Percentiles rank a stretch among this genome's conserved stretches.
phyloP scores from a whole-genome alignment of 2,329 filamentous ascomycete genomes.

The Fusarium heterosporum region DNA sequence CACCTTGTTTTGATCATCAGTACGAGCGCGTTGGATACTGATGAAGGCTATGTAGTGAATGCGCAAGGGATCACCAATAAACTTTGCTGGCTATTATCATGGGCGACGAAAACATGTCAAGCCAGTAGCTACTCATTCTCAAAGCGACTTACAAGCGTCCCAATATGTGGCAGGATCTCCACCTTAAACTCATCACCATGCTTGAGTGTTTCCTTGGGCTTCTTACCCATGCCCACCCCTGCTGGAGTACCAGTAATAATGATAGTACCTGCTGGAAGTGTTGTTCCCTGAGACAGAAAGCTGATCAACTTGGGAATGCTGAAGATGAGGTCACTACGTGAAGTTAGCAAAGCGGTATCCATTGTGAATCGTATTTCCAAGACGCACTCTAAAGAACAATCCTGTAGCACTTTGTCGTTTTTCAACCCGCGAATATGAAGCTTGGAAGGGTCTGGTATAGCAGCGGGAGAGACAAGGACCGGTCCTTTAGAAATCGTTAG shows the following conservation, averaged over 20 bases:
- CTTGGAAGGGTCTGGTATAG: conserved; percentile 2
- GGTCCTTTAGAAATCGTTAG: not conserved
- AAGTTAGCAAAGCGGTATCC: not conserved
- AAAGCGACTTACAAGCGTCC: conserved; percentile 53
- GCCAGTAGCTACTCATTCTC: conserved; percentile 15
- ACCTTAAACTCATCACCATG: conserved; percentile 58
- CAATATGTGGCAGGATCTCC: conserved; percentile 58
- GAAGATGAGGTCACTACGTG: conserved; percentile 64
- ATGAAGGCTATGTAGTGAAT: too few species aligned
- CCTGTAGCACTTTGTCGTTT: conserved; percentile 4
- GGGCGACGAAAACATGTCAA: not conserved
- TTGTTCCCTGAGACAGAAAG: conserved; percentile 59
- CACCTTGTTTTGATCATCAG: too few species aligned
- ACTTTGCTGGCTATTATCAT: too few species aligned
- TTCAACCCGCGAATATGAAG: conserved; percentile 1
- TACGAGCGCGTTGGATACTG: too few species aligned
- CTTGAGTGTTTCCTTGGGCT: conserved; percentile 53
- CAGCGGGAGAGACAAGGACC: not conserved
- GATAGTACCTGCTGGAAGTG: conserved; percentile 55
- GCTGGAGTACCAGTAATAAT: conserved; percentile 60
- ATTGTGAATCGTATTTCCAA: not conserved
- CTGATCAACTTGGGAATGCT: conserved; percentile 58
- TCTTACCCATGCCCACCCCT: conserved; percentile 55
- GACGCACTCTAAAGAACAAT: conserved; percentile 3
- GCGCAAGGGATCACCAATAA: too few species aligned